phyloP scores from a whole-genome alignment of 1,284 basidiomycete genomes.

The Austropuccinia psidii region DNA sequence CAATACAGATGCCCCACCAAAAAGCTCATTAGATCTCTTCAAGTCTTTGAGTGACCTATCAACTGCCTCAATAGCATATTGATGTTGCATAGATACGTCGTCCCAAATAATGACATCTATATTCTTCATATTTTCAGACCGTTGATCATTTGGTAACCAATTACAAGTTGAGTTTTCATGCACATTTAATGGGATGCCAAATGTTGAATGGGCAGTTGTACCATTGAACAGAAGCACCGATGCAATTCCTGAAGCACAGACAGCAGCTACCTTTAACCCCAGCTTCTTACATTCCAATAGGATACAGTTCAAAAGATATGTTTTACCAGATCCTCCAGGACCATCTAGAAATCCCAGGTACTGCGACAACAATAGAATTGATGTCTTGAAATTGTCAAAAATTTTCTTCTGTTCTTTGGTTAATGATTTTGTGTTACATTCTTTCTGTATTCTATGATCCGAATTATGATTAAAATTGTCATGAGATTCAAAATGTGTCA shows the following conservation, averaged over 20 bases:
- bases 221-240: not conserved
- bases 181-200: not conserved
- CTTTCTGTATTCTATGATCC: no score
- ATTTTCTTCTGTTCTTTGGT: slow-evolving; percentile 47
- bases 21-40: not conserved
- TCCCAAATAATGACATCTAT: not conserved
- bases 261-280: not conserved
- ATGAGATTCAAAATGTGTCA: no score
- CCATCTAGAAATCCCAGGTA: slow-evolving; percentile 47
- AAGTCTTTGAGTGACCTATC: not conserved
- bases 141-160: not conserved
- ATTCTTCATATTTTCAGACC: not conserved
- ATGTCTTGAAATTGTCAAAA: slow-evolving; percentile 48
- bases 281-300: not conserved
- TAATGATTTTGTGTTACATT: no score
- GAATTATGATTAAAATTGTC: no score
- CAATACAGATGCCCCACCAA: not conserved
- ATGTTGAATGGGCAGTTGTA: not conserved
- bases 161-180: not conserved
- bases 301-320: not conserved
- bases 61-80: not conserved
- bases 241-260: not conserved
- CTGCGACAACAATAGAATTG: slow-evolving; percentile 48
- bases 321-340: not conserved
- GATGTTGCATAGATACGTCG: not conserved